Percentiles rank a stretch among this genome's conserved stretches.
phyloP scores from a whole-genome alignment of 805 yeast species.

The Barnettozyma californica region DNA sequence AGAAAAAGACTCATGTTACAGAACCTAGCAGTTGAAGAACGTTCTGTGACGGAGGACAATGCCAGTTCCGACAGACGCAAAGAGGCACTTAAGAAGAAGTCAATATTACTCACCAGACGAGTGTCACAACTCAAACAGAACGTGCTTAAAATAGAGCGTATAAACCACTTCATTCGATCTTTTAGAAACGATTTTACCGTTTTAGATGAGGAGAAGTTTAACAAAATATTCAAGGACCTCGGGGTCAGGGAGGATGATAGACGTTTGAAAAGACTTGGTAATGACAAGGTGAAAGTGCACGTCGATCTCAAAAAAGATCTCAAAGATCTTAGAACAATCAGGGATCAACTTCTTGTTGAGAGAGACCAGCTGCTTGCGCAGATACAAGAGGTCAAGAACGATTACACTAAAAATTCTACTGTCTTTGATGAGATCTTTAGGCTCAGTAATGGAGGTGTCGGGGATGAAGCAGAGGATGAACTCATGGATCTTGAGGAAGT shows the following conservation, averaged over 20 bases:
- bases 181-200: neutral
- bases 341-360: neutral
- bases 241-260: neutral
- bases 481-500: neutral
- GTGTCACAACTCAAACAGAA: conserved; percentile 8
- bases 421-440: conserved; percentile 8
- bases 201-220: conserved; percentile 4
- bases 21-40: conserved; percentile 3
- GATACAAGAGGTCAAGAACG: conserved; percentile 5
- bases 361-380: conserved; percentile 7
- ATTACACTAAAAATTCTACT: conserved; percentile 5
- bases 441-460: conserved; percentile 3
- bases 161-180: conserved; percentile 1
- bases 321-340: neutral
- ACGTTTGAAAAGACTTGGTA: neutral
- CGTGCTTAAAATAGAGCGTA: conserved; percentile 5
- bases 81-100: conserved; percentile 7
- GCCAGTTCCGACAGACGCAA: conserved; percentile 3
- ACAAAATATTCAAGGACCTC: conserved; percentile 5
- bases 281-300: neutral
- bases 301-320: conserved; percentile 1
- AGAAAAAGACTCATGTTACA: conserved; percentile 8
- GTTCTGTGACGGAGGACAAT: conserved; percentile 2
- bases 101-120: conserved; percentile 4
- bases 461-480: neutral